Percentiles rank a stretch among this genome's conserved stretches.
Conservation (phyloP, 2,329 filamentous ascomycete genomes). For the Penicillium sp. region DNA sequence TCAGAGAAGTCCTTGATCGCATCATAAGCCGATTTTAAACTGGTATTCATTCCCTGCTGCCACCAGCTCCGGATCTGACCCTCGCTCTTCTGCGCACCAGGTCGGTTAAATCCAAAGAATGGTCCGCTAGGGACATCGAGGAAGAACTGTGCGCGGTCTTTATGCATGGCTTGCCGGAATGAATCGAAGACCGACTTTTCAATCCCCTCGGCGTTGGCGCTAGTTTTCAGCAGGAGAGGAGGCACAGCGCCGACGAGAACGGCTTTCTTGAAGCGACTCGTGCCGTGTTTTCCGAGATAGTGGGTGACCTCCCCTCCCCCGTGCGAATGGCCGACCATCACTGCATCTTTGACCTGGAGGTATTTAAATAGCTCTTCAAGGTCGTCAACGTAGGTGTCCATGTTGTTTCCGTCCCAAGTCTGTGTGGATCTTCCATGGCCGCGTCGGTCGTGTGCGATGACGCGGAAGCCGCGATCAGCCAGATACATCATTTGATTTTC, state of each 20-base stretch:
- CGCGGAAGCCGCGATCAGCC: constrained; percentile 37
- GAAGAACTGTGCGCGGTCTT: constrained; percentile 38
- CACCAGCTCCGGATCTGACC: constrained; percentile 43
- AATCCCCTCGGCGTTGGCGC: constrained; percentile 34
- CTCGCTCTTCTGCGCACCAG: constrained; percentile 30
- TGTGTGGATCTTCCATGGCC: constrained; percentile 44
- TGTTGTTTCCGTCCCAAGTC: constrained; percentile 42
- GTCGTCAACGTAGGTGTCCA: constrained; percentile 43
- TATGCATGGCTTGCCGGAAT: constrained; percentile 37
- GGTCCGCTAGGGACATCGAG: constrained; percentile 36
- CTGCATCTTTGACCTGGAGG: constrained; percentile 34
- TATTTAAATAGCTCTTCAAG: constrained; percentile 36
- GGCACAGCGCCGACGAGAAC: constrained; percentile 41
- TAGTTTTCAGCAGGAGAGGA: constrained; percentile 37
- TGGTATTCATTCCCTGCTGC: constrained; percentile 40
- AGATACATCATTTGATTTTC: constrained; percentile 44
- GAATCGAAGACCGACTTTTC: constrained; percentile 40
- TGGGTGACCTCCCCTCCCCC: constrained; percentile 45
- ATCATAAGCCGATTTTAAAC: constrained; percentile 42
- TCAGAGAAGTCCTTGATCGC: constrained; percentile 43
- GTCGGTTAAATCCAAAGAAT: constrained; percentile 39
- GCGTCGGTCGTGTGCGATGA: constrained; percentile 36
- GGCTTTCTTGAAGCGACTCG: constrained; percentile 39
- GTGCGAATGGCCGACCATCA: constrained; percentile 43
- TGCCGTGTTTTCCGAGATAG: constrained; percentile 37